Base-by-base conservation (phyloP, 495 filamentous ascomycete species). In the Penicillium cosmopolitanum region DNA sequence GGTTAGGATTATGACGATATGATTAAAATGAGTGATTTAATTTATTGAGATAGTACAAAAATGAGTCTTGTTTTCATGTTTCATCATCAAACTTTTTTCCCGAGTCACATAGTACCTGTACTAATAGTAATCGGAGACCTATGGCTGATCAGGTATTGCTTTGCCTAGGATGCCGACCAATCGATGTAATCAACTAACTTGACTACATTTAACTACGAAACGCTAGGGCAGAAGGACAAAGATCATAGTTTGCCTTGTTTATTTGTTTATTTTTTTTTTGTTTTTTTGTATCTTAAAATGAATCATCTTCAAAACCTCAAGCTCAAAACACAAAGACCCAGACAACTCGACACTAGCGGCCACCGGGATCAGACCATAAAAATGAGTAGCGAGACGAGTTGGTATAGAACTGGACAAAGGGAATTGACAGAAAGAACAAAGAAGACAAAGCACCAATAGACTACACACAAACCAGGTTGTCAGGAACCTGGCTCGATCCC, bases 181-280 rank as follows among this genome's bases (percentile, higher is more conserved):
- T 31, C 28, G 1, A 31, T 31, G 28, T 8, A 31, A 31, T 8
- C 28, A 4, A 9, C 28, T 31, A 6, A 9, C 28, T 31, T 31
- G 2, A 31, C 5, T 31, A 31, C 28, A 8, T 0, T 9, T 9
- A 8, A 31, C 28, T 4, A 31, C 28, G 0, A 31, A 31, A 40
- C 11, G 25, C 5, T 9, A 21, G 48, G 18, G 10, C 11, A 36
- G 9, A 56, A 36, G 16, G 64, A 63, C 64, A 66, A 69, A 66
- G 61, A 64, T 43, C 64, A 62, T 68, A 68, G 57, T 66, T 68
- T 68, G 66, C 54, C 66, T 50, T 35, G 50, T 31, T 31, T 8
- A 8, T 6, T 31, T 0, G 7, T 31, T 31, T 31, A n/a, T n/a
- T 35, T 52, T 31, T 31, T 8, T 31, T 6, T 31, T 0, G 7